These are phyloP conservation scores for Lepidium aucheri DNA, from an alignment of 345 rosid genomes.

Conservation along the genomic window DNA sequence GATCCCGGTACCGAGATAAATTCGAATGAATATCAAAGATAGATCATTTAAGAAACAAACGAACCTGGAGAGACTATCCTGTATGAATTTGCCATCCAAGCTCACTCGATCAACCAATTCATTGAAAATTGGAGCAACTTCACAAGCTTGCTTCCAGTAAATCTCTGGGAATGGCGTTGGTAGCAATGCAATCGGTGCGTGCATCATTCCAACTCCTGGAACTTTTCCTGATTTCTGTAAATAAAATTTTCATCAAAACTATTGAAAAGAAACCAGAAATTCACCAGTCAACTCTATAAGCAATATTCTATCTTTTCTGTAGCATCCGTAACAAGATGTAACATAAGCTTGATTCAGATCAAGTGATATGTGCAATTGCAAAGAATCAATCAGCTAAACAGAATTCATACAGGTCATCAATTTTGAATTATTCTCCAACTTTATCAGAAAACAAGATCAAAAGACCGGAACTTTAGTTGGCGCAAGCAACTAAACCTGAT, in stretches of 20 bases:
- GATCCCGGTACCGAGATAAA: not conserved
- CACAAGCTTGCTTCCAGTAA: conserved; percentile 78
- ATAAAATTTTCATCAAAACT: conserved; percentile 4
- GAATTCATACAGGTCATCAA: not conserved
- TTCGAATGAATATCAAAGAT: not conserved
- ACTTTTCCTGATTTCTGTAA: conserved; percentile 72
- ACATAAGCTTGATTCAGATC: not conserved
- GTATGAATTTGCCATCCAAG: conserved; percentile 82
- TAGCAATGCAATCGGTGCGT: conserved; percentile 79
- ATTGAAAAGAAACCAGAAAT: not conserved
- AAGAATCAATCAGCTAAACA: not conserved
- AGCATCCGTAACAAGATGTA: not conserved
- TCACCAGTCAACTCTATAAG: not conserved
- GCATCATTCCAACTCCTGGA: conserved; percentile 93
- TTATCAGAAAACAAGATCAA: not conserved
- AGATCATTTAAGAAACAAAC: not conserved
- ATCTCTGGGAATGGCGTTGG: conserved; percentile 65
- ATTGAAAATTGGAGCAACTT: conserved; percentile 84
- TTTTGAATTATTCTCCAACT: not conserved
- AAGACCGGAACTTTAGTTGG: not conserved
- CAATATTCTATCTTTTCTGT: not conserved
- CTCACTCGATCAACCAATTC: conserved; percentile 93
- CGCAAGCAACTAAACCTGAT: conserved; percentile 36
- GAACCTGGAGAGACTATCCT: conserved; percentile 75
- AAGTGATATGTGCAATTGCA: no score